These are phyloP conservation scores for Candida odintsovae DNA, from an alignment of 805 yeast species.

Conservation along the genomic window DNA sequence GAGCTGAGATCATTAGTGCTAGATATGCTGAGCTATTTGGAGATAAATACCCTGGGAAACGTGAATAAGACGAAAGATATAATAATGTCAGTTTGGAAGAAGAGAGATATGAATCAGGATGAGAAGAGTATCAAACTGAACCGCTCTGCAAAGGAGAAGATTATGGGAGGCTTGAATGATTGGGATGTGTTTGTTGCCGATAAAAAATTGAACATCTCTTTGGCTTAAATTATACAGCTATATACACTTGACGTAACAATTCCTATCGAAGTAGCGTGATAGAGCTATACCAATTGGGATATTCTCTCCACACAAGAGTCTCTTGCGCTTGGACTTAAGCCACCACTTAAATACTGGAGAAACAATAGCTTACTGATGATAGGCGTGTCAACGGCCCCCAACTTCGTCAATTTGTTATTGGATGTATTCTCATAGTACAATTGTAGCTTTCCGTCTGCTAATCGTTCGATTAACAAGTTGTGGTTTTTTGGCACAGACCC, in stretches of 20 bases:
- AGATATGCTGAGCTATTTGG: constrained; percentile 3
- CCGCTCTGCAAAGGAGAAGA: neutral
- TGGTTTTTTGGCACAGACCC: constrained; percentile 76
- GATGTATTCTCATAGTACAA: constrained; percentile 37
- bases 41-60: constrained; percentile 5
- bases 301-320: constrained; percentile 36
- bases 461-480: constrained; percentile 52
- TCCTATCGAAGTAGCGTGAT: neutral
- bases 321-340: constrained; percentile 53
- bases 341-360: constrained; percentile 73
- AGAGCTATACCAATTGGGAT: constrained; percentile 15
- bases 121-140: neutral
- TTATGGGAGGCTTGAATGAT: constrained; percentile 3
- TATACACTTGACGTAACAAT: neutral
- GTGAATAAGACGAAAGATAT: constrained; percentile 6
- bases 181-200: constrained; percentile 8
- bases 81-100: constrained; percentile 6
- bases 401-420: constrained; percentile 25
- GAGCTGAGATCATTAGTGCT: constrained; percentile 1
- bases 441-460: constrained; percentile 40
- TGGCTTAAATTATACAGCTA: neutral
- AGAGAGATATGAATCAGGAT: constrained; percentile 2
- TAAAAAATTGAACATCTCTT: constrained; percentile 4
- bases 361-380: constrained; percentile 61
- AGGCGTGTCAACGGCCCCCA: constrained; percentile 64